Evolutionary conservation across 2,329 filamentous ascomycete genomes (phyloP), one percentile per base, ranked within the genome.

Genomic region (Fusarium kyushuense): DNA sequence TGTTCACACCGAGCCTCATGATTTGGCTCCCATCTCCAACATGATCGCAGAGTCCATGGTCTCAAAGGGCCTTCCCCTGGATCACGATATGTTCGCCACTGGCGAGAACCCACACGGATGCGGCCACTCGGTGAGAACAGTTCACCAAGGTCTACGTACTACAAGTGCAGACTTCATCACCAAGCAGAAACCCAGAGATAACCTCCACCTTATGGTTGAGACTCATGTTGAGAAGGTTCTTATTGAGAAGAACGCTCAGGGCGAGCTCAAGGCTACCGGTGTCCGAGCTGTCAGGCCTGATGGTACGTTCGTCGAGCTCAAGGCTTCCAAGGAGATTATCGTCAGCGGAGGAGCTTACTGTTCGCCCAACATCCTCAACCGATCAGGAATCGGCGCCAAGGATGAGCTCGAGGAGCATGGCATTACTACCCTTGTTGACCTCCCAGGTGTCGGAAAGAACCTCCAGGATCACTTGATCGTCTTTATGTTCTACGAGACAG

Each of bases 401-500:
- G 72, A 77, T 0, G 83, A 86, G 52, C 72, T 79, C 9, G 76
- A 80, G 14, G 75, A 80, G 57, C 74, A 82, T 35, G 76, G 75
- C 11, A 84, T 86, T 40, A 47, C 75, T 5, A 80, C 78, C 30
- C 66, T 79, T 7, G 76, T 84, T 0, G 77, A 85, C 16, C 75
- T 81, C 1, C 82, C 82, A 1, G 83, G 83, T 2, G 84, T 86
- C 1, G 84, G 84, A 9, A 82, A 83, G 71, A 85, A 85, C 52
- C 76, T 85, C 3, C 80, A 84, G 72, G 83, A 85, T 65, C 83
- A 86, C 30, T 25, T 74, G 79, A 84, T 85, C 27, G 80, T 83
- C 46, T 88, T 89, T 74, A 84, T 86, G 54, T 90, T 87, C 74
- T 90, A 90, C 74, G 84, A 89, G 76, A 84, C 86, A 4, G 81